Conservation (phyloP, 306 rosid species). For the Begonia masoniana region DNA sequence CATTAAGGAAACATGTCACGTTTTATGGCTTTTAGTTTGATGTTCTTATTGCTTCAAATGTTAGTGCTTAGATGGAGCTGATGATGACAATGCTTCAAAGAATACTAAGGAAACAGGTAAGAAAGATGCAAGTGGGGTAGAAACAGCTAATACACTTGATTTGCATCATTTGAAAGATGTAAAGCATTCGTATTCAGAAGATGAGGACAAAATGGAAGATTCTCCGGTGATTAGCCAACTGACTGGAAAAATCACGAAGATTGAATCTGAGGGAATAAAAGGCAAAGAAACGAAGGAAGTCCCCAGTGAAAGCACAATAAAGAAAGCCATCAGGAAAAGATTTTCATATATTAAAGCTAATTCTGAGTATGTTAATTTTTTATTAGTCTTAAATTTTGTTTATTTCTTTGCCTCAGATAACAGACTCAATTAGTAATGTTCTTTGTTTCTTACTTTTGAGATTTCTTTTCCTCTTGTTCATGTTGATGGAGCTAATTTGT, state of each 20-base stretch:
- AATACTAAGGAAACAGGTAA: conserved; percentile 29
- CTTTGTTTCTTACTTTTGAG: too few relatives aligned
- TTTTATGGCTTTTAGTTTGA: conserved; percentile 3
- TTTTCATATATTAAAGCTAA: conserved; percentile 58
- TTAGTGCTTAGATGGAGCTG: conserved; percentile 58
- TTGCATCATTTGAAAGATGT: conserved; percentile 28
- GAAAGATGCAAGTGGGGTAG: conserved; percentile 31
- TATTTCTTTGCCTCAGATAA: neutral
- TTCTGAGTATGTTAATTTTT: conserved; percentile 58
- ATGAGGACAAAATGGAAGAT: conserved; percentile 58
- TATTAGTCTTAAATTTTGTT: conserved; percentile 5
- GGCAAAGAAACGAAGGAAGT: conserved; percentile 31
- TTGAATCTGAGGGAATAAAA: conserved; percentile 29
- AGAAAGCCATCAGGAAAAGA: conserved; percentile 62
- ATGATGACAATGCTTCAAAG: conserved; percentile 40
- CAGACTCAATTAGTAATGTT: too few relatives aligned
- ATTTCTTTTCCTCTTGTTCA: too few relatives aligned
- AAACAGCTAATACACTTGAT: conserved; percentile 29
- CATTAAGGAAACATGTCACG: neutral
- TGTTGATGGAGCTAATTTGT: too few relatives aligned
- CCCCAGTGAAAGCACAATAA: conserved; percentile 47
- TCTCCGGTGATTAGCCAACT: conserved; percentile 66
- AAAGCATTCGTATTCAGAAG: conserved; percentile 33
- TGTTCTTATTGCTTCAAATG: conserved; percentile 8
- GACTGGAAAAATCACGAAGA: conserved; percentile 31